A percentile compares a stretch with the other conserved stretches of the same genome.
These are phyloP conservation scores for Solanum appendiculatum DNA, from an alignment of 257 asterid genomes.

Conservation along the genomic window DNA sequence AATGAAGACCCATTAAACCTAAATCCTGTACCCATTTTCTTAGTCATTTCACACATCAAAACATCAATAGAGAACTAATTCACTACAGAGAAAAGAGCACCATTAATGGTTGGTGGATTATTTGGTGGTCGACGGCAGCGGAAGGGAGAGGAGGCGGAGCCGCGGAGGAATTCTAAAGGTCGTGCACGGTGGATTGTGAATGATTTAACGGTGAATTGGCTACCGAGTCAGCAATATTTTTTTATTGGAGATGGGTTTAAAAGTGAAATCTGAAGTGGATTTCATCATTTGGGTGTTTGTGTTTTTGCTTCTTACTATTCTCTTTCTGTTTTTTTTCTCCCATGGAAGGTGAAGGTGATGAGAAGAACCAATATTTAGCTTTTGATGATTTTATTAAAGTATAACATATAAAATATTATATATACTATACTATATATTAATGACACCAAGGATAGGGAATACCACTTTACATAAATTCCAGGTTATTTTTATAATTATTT, in stretches of 20 bases:
- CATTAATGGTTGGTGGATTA: too few relatives aligned
- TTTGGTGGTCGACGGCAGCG: constrained; percentile 8
- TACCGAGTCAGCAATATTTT: constrained; percentile 89
- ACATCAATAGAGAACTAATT: too few relatives aligned
- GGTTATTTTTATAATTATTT: too few relatives aligned
- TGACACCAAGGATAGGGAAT: too few relatives aligned
- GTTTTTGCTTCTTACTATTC: constrained; percentile 55
- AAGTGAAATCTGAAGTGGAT: constrained; percentile 49
- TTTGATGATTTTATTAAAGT: neutral
- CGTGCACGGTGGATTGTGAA: constrained; percentile 79
- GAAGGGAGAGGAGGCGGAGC: constrained; percentile 71
- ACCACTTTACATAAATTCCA: too few relatives aligned
- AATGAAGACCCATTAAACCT: too few relatives aligned
- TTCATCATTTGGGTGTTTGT: constrained; percentile 73
- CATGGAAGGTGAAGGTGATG: constrained; percentile 13
- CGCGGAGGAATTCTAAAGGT: constrained; percentile 59
- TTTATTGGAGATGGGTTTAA: constrained; percentile 53
- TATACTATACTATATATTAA: neutral
- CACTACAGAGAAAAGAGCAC: too few relatives aligned
- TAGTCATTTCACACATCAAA: too few relatives aligned
- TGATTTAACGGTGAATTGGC: constrained; percentile 81
- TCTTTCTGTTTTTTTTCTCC: constrained; percentile 11
- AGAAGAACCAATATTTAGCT: neutral
- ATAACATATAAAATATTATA: neutral
- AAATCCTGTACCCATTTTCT: too few relatives aligned